These are phyloP conservation scores for Pelargonium australe DNA, from an alignment of 441 rosid genomes.

Conservation along the genomic window DNA sequence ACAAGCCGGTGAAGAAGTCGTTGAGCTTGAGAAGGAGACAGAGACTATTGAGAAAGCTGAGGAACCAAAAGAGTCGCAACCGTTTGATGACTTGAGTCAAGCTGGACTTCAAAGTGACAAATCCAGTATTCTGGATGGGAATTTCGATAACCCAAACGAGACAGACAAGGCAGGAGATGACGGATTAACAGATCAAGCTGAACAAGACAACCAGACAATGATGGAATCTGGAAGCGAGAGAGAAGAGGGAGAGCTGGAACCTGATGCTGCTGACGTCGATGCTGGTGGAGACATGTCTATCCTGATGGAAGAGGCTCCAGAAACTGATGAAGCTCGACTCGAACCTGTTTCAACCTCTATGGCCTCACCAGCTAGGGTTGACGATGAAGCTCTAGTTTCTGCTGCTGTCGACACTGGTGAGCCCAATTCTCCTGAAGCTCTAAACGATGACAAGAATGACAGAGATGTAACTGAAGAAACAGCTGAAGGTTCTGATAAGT, in stretches of 20 bases:
- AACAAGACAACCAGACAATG: constrained; percentile 36
- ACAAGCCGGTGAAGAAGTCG: constrained; percentile 43
- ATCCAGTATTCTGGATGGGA: constrained; percentile 37
- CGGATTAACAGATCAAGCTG: constrained; percentile 41
- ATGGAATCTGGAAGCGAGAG: constrained; percentile 56
- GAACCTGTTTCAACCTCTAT: constrained; percentile 42
- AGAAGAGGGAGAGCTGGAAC: constrained; percentile 82
- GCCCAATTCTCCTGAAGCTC: constrained; percentile 38
- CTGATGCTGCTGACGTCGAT: constrained; percentile 56
- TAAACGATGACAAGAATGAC: constrained; percentile 63
- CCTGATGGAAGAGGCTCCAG: constrained; percentile 44
- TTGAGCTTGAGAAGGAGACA: constrained; percentile 54
- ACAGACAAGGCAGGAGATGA: constrained; percentile 31
- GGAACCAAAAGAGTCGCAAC: constrained; percentile 43
- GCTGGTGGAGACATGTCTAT: constrained; percentile 36
- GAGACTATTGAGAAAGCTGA: constrained; percentile 46
- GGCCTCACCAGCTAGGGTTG: constrained; percentile 60
- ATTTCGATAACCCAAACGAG: neutral
- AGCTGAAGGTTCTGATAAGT: constrained; percentile 55
- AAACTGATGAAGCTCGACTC: constrained; percentile 39
- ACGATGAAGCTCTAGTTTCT: constrained; percentile 37
- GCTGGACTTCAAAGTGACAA: constrained; percentile 38
- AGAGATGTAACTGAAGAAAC: constrained; percentile 46
- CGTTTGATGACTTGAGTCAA: constrained; percentile 35
- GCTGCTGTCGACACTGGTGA: constrained; percentile 39